Percentiles rank a stretch among this genome's conserved stretches.
Evolutionary conservation across 1,139 yeast genomes (phyloP).

Genomic region (Pneumocystis carinii): DNA sequence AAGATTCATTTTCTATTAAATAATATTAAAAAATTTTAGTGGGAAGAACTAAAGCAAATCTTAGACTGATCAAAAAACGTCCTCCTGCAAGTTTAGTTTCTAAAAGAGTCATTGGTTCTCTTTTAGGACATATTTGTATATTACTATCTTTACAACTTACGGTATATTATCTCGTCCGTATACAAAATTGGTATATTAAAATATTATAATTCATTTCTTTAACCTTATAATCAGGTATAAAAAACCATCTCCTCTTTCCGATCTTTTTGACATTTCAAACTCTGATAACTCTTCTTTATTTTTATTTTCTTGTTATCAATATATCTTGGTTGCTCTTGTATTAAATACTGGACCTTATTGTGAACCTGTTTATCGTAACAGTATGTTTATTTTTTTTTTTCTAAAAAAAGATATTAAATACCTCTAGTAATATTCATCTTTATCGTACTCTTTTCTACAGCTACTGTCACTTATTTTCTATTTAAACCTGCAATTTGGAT

Average conservation of each 20-base stretch:
- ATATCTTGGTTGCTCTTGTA: conserved; percentile 66
- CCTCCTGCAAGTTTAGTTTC: conserved; percentile 92
- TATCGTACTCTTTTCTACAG: neutral
- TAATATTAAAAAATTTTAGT: conserved; percentile 24
- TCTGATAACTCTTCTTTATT: conserved; percentile 82
- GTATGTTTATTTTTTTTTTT: neutral
- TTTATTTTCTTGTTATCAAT: conserved; percentile 72
- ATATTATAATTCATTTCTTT: conserved; percentile 29
- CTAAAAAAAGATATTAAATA: neutral
- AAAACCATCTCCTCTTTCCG: conserved; percentile 24
- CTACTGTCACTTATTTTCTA: neutral
- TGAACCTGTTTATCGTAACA: conserved; percentile 52
- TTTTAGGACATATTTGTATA: conserved; percentile 54
- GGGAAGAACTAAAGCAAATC: conserved; percentile 90
- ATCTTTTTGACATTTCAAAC: conserved; percentile 66
- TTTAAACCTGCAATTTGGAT: neutral
- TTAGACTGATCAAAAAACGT: conserved; percentile 46
- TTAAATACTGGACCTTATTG: conserved; percentile 90
- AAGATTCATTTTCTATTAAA: neutral
- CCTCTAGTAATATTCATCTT: neutral
- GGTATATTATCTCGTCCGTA: conserved; percentile 48
- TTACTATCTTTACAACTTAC: conserved; percentile 49
- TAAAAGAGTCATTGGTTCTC: conserved; percentile 68
- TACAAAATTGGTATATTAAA: conserved; percentile 52
- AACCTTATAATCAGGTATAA: neutral